phyloP scores from a whole-genome alignment of 2,329 filamentous ascomycete genomes.

The Nemania diffusa region DNA sequence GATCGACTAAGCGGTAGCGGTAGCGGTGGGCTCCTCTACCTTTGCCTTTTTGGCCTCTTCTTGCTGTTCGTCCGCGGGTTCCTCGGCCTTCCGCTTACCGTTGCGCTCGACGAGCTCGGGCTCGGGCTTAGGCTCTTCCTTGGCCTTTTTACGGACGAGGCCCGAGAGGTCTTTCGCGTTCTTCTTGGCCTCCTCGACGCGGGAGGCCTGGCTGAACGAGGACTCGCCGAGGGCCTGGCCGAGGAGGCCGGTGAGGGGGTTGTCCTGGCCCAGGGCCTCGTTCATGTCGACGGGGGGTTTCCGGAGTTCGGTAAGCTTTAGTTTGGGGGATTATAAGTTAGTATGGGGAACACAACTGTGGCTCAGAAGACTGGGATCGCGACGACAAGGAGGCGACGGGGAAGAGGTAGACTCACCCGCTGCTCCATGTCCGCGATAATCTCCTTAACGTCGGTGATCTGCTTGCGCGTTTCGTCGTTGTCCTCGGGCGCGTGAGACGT shows the following conservation, averaged over 20 bases:
- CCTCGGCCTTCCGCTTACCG: slow-evolving; percentile 28
- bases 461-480: slow-evolving; percentile 69
- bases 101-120: slow-evolving; percentile 47
- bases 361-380: slow-evolving; percentile 29
- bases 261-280: slow-evolving; percentile 63
- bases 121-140: slow-evolving; percentile 53
- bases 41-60: background rate
- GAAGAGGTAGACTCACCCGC: slow-evolving; percentile 62
- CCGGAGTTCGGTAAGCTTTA: slow-evolving; percentile 74
- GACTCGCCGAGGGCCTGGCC: slow-evolving; percentile 72
- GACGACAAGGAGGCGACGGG: slow-evolving; percentile 41
- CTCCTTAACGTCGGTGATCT: slow-evolving; percentile 79
- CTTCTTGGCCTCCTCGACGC: slow-evolving; percentile 77
- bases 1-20: background rate
- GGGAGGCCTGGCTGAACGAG: slow-evolving; percentile 68
- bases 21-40: background rate
- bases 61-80: slow-evolving; percentile 2
- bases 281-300: slow-evolving; percentile 69
- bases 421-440: slow-evolving; percentile 83
- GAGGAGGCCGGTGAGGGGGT: slow-evolving; percentile 68
- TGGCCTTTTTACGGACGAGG: slow-evolving; percentile 74
- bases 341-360: slow-evolving; percentile 16
- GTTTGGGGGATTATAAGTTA: slow-evolving; percentile 25
- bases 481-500: slow-evolving; percentile 73
- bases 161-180: slow-evolving; percentile 77